Conservation (phyloP, 306 rosid species). For the Dryas drummondii region DNA sequence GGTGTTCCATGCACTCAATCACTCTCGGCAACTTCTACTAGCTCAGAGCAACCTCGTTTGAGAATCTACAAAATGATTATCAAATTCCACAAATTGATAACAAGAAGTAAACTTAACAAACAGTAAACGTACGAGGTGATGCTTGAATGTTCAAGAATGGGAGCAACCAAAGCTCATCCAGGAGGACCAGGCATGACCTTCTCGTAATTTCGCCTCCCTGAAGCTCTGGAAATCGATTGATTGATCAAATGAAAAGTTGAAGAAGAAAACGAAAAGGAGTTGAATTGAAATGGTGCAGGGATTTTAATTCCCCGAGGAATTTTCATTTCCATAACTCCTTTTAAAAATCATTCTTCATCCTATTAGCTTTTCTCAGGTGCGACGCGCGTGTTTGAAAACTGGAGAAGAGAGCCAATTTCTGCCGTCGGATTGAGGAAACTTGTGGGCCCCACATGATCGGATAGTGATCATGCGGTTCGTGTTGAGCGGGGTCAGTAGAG, state of each 20-base stretch:
- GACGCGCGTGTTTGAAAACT: background rate
- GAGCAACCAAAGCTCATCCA: background rate
- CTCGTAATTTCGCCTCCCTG: background rate
- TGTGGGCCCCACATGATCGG: background rate
- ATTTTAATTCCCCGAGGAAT: background rate
- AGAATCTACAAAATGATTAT: background rate
- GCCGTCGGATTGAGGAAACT: background rate
- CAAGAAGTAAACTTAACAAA: background rate
- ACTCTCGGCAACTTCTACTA: slow-evolving; percentile 2
- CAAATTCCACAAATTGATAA: background rate
- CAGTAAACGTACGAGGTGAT: slow-evolving; percentile 5
- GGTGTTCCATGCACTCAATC: slow-evolving; percentile 25
- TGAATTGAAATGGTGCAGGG: background rate
- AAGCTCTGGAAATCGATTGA: background rate
- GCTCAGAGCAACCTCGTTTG: too few relatives aligned
- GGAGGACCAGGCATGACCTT: background rate
- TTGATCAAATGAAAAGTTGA: background rate
- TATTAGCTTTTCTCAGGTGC: background rate
- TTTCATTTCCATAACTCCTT: background rate
- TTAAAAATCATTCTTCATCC: background rate
- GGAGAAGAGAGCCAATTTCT: background rate
- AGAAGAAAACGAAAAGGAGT: background rate
- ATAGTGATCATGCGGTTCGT: background rate
- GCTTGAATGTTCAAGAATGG: background rate
- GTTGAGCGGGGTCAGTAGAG: too few relatives aligned